Base-by-base conservation (phyloP, 805 yeast species). In the Lipomyces kockii region DNA sequence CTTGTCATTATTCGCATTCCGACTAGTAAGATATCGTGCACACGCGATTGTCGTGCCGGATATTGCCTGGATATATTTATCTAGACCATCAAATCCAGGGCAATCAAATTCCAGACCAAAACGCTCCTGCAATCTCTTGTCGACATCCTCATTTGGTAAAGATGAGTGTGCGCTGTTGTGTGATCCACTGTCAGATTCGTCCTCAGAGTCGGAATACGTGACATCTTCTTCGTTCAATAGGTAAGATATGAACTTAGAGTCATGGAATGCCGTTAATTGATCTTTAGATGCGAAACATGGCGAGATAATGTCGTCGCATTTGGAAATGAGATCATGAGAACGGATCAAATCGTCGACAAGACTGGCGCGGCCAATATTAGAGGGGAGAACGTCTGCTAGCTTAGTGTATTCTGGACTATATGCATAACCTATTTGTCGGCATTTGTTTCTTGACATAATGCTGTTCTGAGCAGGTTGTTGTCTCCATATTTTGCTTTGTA, bases 71-170 rank as follows among this genome's bases (percentile, higher is more conserved):
- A 85, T 82, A 72, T 89, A 89, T 67, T 81, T 80, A 9, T 78
- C 78, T 74, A 89, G 75, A 8, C 77, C 79, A 0, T 88, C 85
- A 73, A 89, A 89, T 0, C 84, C 71, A 0, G 89, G 89, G 74
- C 93, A 89, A 74, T 89, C 95, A 67, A 84, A 84, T 17, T 76
- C 76, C 4, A 89, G 76, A 0, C 91, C 91, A 74, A 64, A 86
- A 29, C 69, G 46, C 34, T 66, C 67, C 11, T 69, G 62, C 11
- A 62, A 55, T 74, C 74, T 69, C 60, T 61, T 60, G 35, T 56
- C 67, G 14, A 9, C 54, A 8, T 55, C 67, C 8, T 39, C 55
- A 17, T 25, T 14, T 8, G 49, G 22, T n/a, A 43, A 8, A 3
- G 49, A 7, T 27, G 61, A 58, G 12, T 51, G 37, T 12, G 55